phyloP scores from a whole-genome alignment of 371 early-diverging fungal species.

The Fennellomyces sp. region DNA sequence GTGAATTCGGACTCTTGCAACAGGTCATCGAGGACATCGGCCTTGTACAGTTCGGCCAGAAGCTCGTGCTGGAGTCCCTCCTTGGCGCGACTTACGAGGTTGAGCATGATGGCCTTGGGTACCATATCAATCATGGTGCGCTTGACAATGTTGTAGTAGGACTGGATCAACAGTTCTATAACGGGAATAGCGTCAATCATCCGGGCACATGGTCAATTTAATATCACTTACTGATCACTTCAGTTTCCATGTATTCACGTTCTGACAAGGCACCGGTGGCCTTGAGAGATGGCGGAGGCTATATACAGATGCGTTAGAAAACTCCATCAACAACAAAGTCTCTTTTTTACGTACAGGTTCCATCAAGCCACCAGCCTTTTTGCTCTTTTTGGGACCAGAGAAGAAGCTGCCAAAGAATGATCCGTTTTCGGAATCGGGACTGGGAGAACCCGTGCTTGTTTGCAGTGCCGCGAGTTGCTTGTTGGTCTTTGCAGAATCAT shows the following conservation, averaged over 20 bases:
- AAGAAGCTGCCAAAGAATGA: slow-evolving; percentile 96
- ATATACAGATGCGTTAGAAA: background rate
- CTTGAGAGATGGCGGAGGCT: slow-evolving; percentile 95
- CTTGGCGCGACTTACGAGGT: slow-evolving; percentile 91
- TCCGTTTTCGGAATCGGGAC: slow-evolving; percentile 51
- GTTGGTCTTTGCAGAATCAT: slow-evolving; percentile 18
- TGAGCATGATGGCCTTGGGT: slow-evolving; percentile 99
- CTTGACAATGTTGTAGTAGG: slow-evolving; percentile 98
- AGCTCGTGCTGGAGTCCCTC: slow-evolving; percentile 96
- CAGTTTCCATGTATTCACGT: slow-evolving; percentile 96
- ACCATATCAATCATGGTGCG: slow-evolving; percentile 98
- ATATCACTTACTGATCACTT: slow-evolving; percentile 87
- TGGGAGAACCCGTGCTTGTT: slow-evolving; percentile 14
- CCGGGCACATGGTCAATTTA: background rate
- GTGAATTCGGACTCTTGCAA: slow-evolving; percentile 95
- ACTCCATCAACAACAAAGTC: no score
- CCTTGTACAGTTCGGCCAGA: slow-evolving; percentile 95
- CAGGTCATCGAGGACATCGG: slow-evolving; percentile 88
- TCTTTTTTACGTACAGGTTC: slow-evolving; percentile 72
- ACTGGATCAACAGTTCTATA: slow-evolving; percentile 88
- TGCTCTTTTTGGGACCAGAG: slow-evolving; percentile 74
- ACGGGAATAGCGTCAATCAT: slow-evolving; percentile 6
- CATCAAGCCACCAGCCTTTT: slow-evolving; percentile 52
- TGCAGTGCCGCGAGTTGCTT: slow-evolving; percentile 38
- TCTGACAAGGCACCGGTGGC: slow-evolving; percentile 94